Conservation (phyloP, 768 basidiomycete species). For the Lanmaoa rubissima region DNA sequence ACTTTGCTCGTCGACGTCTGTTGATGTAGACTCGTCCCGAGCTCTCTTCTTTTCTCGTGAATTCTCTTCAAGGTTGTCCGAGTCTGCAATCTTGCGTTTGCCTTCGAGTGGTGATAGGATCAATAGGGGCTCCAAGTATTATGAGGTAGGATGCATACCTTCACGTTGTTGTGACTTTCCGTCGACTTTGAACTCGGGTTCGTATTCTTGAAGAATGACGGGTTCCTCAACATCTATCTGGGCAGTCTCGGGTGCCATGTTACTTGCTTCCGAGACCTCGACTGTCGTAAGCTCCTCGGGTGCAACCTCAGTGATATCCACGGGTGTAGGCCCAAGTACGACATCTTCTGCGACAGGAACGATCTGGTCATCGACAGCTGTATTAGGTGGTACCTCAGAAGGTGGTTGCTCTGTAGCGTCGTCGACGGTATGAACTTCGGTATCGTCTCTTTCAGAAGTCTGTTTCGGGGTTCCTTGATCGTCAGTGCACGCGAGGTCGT, state of each 20-base stretch:
- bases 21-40: constrained; percentile 23
- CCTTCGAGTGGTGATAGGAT: constrained; percentile 10
- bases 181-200: not conserved
- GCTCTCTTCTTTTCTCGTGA: constrained; percentile 28
- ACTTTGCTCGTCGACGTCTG: constrained; percentile 47
- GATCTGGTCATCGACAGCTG: constrained; percentile 5
- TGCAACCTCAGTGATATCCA: constrained; percentile 2
- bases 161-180: constrained; percentile 20
- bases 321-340: constrained; percentile 1
- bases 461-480: not conserved
- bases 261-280: constrained; percentile 5
- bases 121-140: not conserved
- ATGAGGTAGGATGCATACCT: constrained; percentile 7
- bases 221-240: constrained; percentile 18
- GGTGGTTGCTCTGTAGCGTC: constrained; percentile 3
- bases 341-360: constrained; percentile 9
- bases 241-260: not conserved
- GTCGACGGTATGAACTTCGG: not conserved
- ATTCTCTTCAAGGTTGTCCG: constrained; percentile 23
- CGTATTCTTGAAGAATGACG: constrained; percentile 9
- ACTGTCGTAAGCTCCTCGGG: constrained; percentile 9
- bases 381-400: not conserved
- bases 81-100: constrained; percentile 28
- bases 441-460: constrained; percentile 5
- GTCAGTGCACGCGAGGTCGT: constrained; percentile 5